phyloP scores from a whole-genome alignment of 2,329 filamentous ascomycete genomes.

The Meredithiella fracta region DNA sequence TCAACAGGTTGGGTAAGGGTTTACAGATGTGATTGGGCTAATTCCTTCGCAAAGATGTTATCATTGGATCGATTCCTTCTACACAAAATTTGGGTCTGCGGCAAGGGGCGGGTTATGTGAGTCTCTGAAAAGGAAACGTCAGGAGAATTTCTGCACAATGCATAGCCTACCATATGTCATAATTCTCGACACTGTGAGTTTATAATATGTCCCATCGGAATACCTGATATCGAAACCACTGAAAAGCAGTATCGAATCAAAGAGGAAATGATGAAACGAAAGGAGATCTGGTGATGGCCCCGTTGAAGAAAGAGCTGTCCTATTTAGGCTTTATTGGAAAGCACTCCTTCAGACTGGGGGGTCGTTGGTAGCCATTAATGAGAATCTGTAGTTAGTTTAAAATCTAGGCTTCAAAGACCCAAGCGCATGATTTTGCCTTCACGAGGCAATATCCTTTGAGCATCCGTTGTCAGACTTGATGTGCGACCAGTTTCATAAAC shows the following conservation, averaged over 20 bases:
- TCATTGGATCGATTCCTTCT: not conserved
- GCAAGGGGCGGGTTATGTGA: not conserved
- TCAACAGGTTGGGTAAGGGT: not conserved
- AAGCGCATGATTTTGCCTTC: no score
- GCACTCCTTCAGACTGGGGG: not conserved
- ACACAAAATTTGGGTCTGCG: not conserved
- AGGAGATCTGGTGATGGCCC: not conserved
- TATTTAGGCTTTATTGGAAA: slow-evolving; percentile 3
- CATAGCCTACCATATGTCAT: not conserved
- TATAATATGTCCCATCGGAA: not conserved
- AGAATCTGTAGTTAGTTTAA: no score
- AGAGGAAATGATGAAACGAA: not conserved
- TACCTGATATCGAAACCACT: not conserved
- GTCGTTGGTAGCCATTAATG: not conserved
- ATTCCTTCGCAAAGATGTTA: no score
- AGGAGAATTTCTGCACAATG: not conserved
- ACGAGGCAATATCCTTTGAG: no score
- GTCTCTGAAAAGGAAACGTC: not conserved
- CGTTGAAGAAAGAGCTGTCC: not conserved
- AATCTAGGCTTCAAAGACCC: no score
- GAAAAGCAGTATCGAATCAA: not conserved
- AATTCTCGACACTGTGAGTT: not conserved
- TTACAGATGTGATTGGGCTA: not conserved
- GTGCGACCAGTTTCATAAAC: no score
- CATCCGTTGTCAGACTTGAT: no score